A percentile compares a stretch with the other conserved stretches of the same genome.
phyloP scores from a whole-genome alignment of 2,329 filamentous ascomycete species.

The Blastomyces gilchristii region DNA sequence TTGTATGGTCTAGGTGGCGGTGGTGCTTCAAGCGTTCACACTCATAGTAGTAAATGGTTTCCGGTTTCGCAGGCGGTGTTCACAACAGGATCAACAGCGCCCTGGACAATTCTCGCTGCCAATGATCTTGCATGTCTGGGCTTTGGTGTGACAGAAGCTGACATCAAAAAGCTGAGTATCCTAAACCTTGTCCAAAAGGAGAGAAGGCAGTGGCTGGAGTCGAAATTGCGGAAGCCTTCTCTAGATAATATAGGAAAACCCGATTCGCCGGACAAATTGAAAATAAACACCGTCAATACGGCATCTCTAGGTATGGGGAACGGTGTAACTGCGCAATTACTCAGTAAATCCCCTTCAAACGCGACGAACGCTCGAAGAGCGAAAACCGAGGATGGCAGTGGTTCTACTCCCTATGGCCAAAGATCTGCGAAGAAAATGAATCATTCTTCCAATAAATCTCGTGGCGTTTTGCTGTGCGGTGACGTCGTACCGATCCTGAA shows the following conservation, averaged over 20 bases:
- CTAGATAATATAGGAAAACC: conserved; percentile 27
- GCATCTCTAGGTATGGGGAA: conserved; percentile 55
- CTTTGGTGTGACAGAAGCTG: conserved; percentile 97
- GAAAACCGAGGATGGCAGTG: conserved; percentile 50
- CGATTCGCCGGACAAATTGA: conserved; percentile 39
- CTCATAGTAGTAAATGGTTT: conserved; percentile 80
- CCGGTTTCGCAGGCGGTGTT: conserved; percentile 94
- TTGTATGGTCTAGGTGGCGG: conserved; percentile 35
- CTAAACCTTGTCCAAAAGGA: conserved; percentile 89
- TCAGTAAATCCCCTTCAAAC: conserved; percentile 67
- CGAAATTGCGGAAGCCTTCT: conserved; percentile 54
- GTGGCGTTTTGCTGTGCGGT: conserved; percentile 84
- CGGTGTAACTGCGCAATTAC: conserved; percentile 75
- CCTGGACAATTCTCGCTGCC: conserved; percentile 91
- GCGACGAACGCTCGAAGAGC: conserved; percentile 38
- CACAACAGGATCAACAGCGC: conserved; percentile 79
- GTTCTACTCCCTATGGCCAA: conserved; percentile 31
- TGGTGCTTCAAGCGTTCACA: conserved; percentile 54
- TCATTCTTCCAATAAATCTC: conserved; percentile 63
- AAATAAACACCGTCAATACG: conserved; percentile 29
- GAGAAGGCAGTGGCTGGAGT: conserved; percentile 76
- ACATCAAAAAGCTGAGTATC: conserved; percentile 90
- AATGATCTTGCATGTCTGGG: conserved; percentile 94
- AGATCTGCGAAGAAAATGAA: conserved; percentile 47
- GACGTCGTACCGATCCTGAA: conserved; percentile 98